These are phyloP conservation scores for Didymellaceae sp. DNA, from an alignment of 2,329 filamentous ascomycete species.

Conservation along the genomic window DNA sequence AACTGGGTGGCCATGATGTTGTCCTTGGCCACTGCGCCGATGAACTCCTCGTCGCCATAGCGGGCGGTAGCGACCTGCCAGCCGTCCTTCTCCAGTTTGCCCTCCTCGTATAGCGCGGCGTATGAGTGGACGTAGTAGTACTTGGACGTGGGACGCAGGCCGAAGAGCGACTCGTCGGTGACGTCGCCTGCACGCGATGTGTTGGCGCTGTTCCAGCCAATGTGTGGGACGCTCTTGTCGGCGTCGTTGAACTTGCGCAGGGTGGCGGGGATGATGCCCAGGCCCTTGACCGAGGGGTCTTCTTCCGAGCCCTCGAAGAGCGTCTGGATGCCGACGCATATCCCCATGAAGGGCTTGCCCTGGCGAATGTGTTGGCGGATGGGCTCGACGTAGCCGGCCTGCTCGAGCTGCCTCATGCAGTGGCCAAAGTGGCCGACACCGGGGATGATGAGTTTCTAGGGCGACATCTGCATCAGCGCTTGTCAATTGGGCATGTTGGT, in stretches of 20 bases:
- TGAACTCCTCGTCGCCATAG: conserved; percentile 88
- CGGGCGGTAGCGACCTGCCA: conserved; percentile 92
- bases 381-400: conserved; percentile 82
- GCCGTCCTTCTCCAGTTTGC: conserved; percentile 77
- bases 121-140: conserved; percentile 99
- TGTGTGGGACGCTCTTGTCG: conserved; percentile 94
- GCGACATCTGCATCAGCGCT: conserved; percentile 41
- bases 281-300: conserved; percentile 71
- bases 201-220: conserved; percentile 95
- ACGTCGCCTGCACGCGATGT: conserved; percentile 55
- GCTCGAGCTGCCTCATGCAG: conserved; percentile 83
- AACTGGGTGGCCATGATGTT: conserved; percentile 95
- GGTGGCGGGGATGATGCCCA: conserved; percentile 74
- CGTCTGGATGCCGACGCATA: conserved; percentile 93
- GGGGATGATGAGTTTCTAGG: conserved; percentile 88
- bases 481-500: conserved; percentile 34
- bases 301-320: conserved; percentile 88
- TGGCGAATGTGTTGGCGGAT: conserved; percentile 81
- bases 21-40: conserved; percentile 84
- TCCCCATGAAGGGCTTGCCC: conserved; percentile 98
- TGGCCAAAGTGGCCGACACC: conserved; percentile 98
- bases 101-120: conserved; percentile 76
- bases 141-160: conserved; percentile 79
- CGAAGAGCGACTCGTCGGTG: conserved; percentile 70
- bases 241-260: conserved; percentile 78